Base-by-base conservation (phyloP, 345 rosid genomes). In the Erodium maritimum region DNA sequence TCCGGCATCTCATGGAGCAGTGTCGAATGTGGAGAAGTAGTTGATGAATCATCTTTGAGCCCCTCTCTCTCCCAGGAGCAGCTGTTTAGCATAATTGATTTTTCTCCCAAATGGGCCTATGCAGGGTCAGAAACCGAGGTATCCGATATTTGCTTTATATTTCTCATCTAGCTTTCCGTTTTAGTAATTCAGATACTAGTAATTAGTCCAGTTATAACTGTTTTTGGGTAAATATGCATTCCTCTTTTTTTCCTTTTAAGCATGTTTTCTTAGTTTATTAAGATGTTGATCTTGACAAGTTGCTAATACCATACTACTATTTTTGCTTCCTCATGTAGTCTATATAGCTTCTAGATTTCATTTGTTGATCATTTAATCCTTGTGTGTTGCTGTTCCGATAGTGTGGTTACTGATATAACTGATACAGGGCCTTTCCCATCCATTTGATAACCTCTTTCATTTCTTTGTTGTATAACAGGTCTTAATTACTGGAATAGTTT, bases 41-140 rank as follows among this genome's bases (percentile, higher is more conserved):
- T 59, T 46, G 87, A 79, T 53, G 87, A 75, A 52, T 56, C 82
- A 56, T 75, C 91, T 22, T 69, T 87, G 75, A 78, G 91, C 75
- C 97, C 96, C 61, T 87, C 91, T 64, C 80, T 90, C 64, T 80
- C 96, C 48, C 89, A 80, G 65, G 91, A 87, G 58, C 97, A 90
- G 71, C 96, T 78, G 58, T 90, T 85, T 74, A 87, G 87, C 73
- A 85, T 90, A 57, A 66, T 67, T 54, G 86, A 87, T 64, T 82
- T 79, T 71, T 78, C 89, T 37, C 97, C 97, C 5, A 87, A 90
- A 65, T 80, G 86, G 83, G 77, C 87, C 19, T 77, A 73, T 33
- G 52, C 75, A 58, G 83, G 82, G 56, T 65, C 84, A 29, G 88
- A 83, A 72, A 76, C 75, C 54, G 86, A 87, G 97, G 97, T 89